Evolutionary conservation across 208 protist species (phyloP).

Genomic region (Porcisia hertigi): DNA sequence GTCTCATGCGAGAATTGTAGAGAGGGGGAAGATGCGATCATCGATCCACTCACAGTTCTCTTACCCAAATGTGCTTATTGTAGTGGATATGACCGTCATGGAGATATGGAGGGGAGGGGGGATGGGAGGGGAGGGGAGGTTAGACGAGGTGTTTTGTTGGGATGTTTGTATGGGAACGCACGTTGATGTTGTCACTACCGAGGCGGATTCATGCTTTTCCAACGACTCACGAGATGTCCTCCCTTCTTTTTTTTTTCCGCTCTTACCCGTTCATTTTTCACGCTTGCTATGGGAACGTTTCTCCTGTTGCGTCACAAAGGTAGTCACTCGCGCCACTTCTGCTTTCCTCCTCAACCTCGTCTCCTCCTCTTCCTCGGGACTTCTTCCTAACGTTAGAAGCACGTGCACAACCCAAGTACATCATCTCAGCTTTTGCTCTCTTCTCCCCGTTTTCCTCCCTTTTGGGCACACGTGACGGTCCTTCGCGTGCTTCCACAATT

Average conservation of each 20-base stretch:
- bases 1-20: no score
- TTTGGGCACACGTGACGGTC: slow-evolving; percentile 6
- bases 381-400: neutral
- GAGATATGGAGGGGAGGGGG: neutral
- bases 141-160: neutral
- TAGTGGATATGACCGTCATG: neutral
- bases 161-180: neutral
- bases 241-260: neutral
- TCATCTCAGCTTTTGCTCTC: slow-evolving; percentile 10
- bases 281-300: neutral
- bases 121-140: neutral
- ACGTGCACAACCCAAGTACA: neutral
- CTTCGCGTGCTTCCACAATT: neutral
- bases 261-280: neutral
- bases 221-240: neutral
- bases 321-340: neutral
- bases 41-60: no score
- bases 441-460: neutral
- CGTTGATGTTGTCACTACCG: neutral
- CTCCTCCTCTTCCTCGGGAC: neutral
- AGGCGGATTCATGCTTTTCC: neutral
- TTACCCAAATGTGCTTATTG: neutral
- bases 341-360: neutral
- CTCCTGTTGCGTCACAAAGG: no score
- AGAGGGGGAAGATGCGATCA: no score